Evolutionary conservation across 192 early-diverging fungal species (phyloP).

Genomic region (Backusella morwellensis): DNA sequence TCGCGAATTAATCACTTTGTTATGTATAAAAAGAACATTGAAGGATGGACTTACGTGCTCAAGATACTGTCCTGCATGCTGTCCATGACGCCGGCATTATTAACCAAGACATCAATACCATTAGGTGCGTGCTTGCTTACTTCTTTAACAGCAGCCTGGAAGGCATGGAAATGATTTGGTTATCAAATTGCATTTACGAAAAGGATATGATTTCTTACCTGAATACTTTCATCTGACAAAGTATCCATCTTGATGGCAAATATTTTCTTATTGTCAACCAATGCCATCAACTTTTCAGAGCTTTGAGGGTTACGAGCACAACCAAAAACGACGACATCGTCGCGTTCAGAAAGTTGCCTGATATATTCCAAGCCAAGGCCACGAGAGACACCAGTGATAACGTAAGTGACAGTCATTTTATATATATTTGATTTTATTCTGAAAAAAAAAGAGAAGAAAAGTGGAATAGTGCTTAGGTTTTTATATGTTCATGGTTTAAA

Average conservation of each 20-base stretch:
- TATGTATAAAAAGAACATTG: no score
- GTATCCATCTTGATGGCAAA: conserved; percentile 25
- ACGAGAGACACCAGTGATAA: conserved; percentile 33
- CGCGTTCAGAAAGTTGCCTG: conserved; percentile 6
- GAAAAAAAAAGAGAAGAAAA: neutral
- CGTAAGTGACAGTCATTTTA: conserved; percentile 12
- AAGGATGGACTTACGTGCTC: conserved; percentile 9
- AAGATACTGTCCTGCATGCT: neutral
- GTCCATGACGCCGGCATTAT: conserved; percentile 27
- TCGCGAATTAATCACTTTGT: neutral
- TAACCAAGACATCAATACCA: conserved; percentile 36
- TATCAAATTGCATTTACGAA: neutral
- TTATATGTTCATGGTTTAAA: neutral
- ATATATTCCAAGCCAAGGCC: conserved; percentile 39
- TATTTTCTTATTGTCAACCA: conserved; percentile 29
- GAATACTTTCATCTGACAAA: neutral
- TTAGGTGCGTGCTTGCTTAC: conserved; percentile 16
- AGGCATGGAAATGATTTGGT: neutral
- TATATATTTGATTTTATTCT: neutral
- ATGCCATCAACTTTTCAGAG: conserved; percentile 2
- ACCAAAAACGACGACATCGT: conserved; percentile 27
- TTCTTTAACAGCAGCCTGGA: conserved; percentile 21
- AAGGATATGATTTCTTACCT: conserved; percentile 13
- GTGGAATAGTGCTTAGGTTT: neutral
- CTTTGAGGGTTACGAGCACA: conserved; percentile 20